These are phyloP conservation scores for Apiospora saccharicola DNA, from an alignment of 2,329 filamentous ascomycete genomes.

Conservation along the genomic window DNA sequence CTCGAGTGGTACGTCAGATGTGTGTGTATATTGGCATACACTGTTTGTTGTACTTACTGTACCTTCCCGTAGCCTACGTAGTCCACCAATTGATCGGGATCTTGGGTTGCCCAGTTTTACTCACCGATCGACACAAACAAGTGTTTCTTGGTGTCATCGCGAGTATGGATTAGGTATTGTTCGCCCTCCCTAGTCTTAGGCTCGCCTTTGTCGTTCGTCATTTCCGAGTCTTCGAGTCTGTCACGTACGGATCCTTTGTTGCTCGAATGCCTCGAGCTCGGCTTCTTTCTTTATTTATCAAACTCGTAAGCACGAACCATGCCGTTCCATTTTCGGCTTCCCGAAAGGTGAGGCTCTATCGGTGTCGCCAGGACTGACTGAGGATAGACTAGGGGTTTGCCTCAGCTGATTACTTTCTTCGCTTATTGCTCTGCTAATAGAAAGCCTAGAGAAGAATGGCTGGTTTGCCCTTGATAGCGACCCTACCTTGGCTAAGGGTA, in stretches of 20 bases:
- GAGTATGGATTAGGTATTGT: conserved; percentile 4
- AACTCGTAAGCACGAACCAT: neutral
- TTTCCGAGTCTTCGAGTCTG: neutral
- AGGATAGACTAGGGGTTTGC: neutral
- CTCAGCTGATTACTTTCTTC: neutral
- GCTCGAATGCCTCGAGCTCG: neutral
- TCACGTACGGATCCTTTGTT: neutral
- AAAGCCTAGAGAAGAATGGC: neutral
- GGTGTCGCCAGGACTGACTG: neutral
- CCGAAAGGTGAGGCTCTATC: conserved; percentile 13
- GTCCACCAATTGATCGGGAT: neutral
- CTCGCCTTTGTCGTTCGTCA: neutral
- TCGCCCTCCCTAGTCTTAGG: neutral
- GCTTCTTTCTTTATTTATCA: neutral
- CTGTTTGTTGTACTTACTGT: neutral
- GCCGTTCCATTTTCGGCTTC: conserved; percentile 7
- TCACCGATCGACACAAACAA: neutral
- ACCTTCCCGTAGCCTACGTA: neutral
- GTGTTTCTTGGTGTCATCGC: neutral
- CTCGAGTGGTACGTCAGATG: neutral
- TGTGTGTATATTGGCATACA: neutral
- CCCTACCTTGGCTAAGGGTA: neutral
- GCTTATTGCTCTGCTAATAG: conserved; percentile 10
- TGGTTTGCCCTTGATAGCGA: conserved; percentile 10
- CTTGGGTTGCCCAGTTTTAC: neutral